Conservation (phyloP, 2,329 filamentous ascomycete species). For the Sclerotinia subarctica region DNA sequence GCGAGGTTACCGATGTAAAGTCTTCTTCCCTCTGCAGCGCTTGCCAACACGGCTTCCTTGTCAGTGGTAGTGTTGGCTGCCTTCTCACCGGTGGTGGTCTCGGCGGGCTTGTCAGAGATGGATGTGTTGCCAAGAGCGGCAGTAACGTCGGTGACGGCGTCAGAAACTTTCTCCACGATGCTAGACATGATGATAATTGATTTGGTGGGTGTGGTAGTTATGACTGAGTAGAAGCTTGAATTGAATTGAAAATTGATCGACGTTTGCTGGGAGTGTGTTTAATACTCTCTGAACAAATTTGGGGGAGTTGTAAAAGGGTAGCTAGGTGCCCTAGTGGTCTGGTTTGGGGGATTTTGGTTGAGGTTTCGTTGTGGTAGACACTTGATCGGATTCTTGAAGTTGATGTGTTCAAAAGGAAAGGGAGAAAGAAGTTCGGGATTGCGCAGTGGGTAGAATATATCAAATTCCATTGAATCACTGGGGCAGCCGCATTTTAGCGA, state of each 20-base stretch:
- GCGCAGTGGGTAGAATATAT: constrained; percentile 28
- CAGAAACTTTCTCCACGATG: constrained; percentile 66
- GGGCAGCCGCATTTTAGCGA: constrained; percentile 28
- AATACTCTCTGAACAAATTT: constrained; percentile 64
- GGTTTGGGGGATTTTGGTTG: constrained; percentile 41
- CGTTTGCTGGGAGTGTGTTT: constrained; percentile 42
- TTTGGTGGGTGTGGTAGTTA: constrained; percentile 39
- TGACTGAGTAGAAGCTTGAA: constrained; percentile 54
- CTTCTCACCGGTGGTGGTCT: constrained; percentile 44
- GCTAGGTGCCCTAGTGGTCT: constrained; percentile 78
- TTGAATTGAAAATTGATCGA: constrained; percentile 41
- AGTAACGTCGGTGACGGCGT: constrained; percentile 74
- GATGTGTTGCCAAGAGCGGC: constrained; percentile 62
- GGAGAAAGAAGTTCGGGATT: constrained; percentile 29
- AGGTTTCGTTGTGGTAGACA: constrained; percentile 34
- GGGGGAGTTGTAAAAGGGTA: constrained; percentile 71
- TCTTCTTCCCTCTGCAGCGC: constrained; percentile 96
- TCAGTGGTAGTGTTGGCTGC: constrained; percentile 46
- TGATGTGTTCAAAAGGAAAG: constrained; percentile 31
- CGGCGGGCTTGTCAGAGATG: constrained; percentile 52
- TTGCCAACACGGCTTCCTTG: constrained; percentile 90
- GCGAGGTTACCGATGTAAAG: constrained; percentile 99
- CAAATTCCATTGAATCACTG: constrained; percentile 24
- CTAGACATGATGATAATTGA: constrained; percentile 72
- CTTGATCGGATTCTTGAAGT: constrained; percentile 35